A percentile compares a stretch with the other conserved stretches of the same genome.
Evolutionary conservation across 2,329 filamentous ascomycete species (phyloP).

Genomic region (Fusarium cicatricum): DNA sequence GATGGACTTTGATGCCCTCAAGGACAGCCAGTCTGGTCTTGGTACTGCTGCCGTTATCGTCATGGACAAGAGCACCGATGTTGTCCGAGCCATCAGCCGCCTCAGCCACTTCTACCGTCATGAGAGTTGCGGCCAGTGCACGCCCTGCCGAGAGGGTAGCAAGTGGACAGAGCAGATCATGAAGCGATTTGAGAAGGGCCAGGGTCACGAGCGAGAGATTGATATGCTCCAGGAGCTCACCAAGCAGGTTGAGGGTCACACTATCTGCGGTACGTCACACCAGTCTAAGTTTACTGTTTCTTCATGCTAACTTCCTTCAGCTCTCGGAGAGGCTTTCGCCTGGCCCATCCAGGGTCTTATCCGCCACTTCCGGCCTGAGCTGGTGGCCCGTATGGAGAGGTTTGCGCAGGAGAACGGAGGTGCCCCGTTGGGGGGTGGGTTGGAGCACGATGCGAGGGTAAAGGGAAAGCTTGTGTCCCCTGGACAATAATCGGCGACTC

Average conservation of each 20-base stretch:
- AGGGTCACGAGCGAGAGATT: slow-evolving; percentile 90
- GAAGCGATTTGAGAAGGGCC: slow-evolving; percentile 91
- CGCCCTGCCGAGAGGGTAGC: slow-evolving; percentile 97
- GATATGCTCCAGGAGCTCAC: slow-evolving; percentile 99
- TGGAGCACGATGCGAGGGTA: slow-evolving; percentile 76
- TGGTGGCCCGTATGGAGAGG: slow-evolving; percentile 88
- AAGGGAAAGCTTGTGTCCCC: slow-evolving; percentile 88
- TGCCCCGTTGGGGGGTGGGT: slow-evolving; percentile 83
- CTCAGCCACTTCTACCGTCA: slow-evolving; percentile 98
- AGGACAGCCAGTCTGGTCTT: slow-evolving; percentile 96
- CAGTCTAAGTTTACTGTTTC: neutral
- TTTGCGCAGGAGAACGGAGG: slow-evolving; percentile 79
- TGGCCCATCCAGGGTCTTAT: slow-evolving; percentile 99
- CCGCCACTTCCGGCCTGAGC: slow-evolving; percentile 95
- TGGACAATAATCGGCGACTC: slow-evolving; percentile 73
- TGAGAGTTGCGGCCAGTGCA: slow-evolving; percentile 98
- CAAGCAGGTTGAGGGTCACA: slow-evolving; percentile 99
- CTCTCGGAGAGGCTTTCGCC: slow-evolving; percentile 95
- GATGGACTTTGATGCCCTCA: slow-evolving; percentile 99
- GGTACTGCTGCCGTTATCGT: slow-evolving; percentile 98
- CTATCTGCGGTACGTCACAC: slow-evolving; percentile 81
- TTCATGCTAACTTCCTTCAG: slow-evolving; percentile 53
- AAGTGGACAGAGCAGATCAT: slow-evolving; percentile 99
- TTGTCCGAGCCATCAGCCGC: slow-evolving; percentile 91
- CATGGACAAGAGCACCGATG: slow-evolving; percentile 98